phyloP scores from a whole-genome alignment of 2,329 filamentous ascomycete genomes.

The Aspergillus hiratsukae region DNA sequence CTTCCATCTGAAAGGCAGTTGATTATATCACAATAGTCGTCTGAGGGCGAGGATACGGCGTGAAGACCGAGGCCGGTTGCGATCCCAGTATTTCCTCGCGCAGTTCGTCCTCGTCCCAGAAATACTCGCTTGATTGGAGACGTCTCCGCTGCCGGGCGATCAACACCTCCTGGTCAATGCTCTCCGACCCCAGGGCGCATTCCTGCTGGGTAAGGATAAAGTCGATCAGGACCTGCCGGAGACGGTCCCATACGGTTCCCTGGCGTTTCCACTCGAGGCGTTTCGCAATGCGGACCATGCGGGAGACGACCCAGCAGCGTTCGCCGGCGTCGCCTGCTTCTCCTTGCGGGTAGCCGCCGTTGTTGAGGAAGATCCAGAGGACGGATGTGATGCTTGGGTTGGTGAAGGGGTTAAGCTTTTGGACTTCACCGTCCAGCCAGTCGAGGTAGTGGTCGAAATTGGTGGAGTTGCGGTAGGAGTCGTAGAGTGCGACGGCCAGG shows the following conservation, averaged over 20 bases:
- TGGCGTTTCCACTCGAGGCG: conserved; percentile 27
- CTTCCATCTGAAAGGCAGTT: background rate
- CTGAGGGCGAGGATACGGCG: conserved; percentile 8
- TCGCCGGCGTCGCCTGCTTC: conserved; percentile 21
- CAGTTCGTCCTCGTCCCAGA: conserved; percentile 28
- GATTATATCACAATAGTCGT: conserved; percentile 10
- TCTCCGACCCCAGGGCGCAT: conserved; percentile 23
- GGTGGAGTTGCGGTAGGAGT: conserved; percentile 21
- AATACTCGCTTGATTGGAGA: conserved; percentile 9
- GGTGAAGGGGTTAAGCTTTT: conserved; percentile 18
- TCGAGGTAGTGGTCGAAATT: conserved; percentile 25
- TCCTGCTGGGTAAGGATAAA: conserved; percentile 26
- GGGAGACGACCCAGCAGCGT: conserved; percentile 29
- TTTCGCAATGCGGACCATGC: conserved; percentile 29
- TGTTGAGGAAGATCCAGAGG: conserved; percentile 28
- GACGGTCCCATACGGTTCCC: conserved; percentile 24
- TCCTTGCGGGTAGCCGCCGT: conserved; percentile 22
- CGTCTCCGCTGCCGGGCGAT: conserved; percentile 19
- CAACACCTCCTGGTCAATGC: conserved; percentile 17
- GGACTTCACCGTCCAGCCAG: conserved; percentile 24
- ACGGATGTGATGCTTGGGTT: conserved; percentile 27
- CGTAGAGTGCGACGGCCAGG: conserved; percentile 24
- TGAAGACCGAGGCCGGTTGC: conserved; percentile 1
- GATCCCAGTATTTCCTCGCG: conserved; percentile 20
- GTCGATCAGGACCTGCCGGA: conserved; percentile 22